phyloP scores from a whole-genome alignment of 2,329 filamentous ascomycete genomes.

The Xylaria sp. region DNA sequence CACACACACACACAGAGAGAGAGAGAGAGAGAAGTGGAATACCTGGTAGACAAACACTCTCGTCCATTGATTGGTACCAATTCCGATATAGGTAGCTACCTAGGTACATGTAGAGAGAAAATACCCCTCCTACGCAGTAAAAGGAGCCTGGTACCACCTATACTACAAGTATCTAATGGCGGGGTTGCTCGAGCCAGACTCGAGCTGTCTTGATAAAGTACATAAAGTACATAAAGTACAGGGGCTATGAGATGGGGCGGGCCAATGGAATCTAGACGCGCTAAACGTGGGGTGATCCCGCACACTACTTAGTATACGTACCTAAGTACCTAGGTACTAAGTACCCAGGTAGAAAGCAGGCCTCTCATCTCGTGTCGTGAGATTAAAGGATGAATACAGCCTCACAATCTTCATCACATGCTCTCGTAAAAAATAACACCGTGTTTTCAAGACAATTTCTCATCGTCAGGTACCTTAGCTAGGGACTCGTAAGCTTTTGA shows the following conservation, averaged over 20 bases:
- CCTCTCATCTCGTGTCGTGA: constrained; percentile 26
- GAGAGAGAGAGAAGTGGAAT: neutral
- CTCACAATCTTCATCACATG: constrained; percentile 18
- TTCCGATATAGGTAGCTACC: neutral
- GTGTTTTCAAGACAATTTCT: constrained; percentile 1
- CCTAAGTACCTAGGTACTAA: too few relatives aligned
- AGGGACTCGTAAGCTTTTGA: constrained; percentile 2
- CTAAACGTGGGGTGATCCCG: constrained; percentile 22
- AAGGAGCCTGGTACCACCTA: neutral
- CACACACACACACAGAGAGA: too few relatives aligned
- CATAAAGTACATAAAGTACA: neutral
- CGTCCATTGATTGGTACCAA: neutral
- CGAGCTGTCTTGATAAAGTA: neutral
- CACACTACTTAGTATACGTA: too few relatives aligned
- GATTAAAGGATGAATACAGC: constrained; percentile 24
- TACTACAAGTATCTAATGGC: neutral
- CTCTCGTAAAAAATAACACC: constrained; percentile 1
- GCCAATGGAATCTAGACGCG: constrained; percentile 20
- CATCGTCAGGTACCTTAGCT: neutral
- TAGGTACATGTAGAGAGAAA: neutral
- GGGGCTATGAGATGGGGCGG: neutral
- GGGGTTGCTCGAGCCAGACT: constrained; percentile 9
- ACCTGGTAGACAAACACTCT: neutral
- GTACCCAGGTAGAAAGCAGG: too few relatives aligned
- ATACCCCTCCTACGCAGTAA: constrained; percentile 23